Base-by-base conservation (phyloP, 768 basidiomycete genomes). In the Dacryopinax spathularia region DNA sequence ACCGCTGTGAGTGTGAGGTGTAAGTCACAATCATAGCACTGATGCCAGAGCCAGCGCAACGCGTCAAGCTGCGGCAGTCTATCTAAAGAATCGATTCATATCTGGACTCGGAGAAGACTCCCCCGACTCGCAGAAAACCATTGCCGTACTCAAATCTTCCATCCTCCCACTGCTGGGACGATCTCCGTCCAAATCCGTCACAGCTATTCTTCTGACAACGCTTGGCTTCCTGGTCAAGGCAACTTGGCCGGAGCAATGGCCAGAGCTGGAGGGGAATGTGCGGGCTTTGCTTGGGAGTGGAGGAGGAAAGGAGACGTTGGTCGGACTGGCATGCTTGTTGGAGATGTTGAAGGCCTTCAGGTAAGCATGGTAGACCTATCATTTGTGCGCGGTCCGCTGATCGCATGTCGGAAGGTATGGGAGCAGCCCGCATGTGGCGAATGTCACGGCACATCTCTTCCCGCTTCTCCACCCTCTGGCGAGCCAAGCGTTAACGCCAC, bases 51-150 rank as follows among this genome's bases (percentile, higher is more conserved):
- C 29, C 72, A 91, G 88, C 64, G 80, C 88, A 27, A 89, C 87
- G 63, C 88, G 90, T 37, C 89, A 92, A 69, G 87, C 91, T 0
- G 86, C 87, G 68, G 81, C 87, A 15, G 88, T 95, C 22, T 95
- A 87, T 82, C 79, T 94, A 69, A 95, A 95, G 76, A 95, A 95
- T 73, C 87, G 92, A 69, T 83, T 94, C 65, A 56, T 80, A 82
- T 63, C 78, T 79, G 4, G 80, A 80, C 20, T 94, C 67, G 70
- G 63, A 64, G 39, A 37, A 41, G 10, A 91, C 71, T 72, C 78
- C 66, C 69, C 83, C 69, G 82, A 84, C 64, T 67, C 74, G 56
- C 66, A 71, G 34, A 44, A 34, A 61, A 66, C 34, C 64, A 63
- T 33, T 62, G 81, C 81, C 64, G 82, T 85, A n/a, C 78, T 94